phyloP scores from a whole-genome alignment of 2,329 filamentous ascomycete genomes.

The Chaetomium olivaceum region DNA sequence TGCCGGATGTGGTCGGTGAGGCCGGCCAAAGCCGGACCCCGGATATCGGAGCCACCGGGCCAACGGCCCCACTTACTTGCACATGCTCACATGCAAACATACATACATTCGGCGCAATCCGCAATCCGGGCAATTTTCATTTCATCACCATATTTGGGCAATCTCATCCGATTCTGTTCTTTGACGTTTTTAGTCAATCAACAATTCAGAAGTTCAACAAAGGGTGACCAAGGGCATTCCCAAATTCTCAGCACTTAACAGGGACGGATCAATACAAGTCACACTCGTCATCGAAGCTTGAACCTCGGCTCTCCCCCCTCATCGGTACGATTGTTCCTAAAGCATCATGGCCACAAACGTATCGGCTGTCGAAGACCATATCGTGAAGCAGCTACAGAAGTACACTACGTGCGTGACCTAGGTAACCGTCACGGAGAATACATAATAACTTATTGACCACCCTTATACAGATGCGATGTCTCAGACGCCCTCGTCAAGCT shows the following conservation, averaged over 20 bases:
- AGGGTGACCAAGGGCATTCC: neutral
- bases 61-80: conserved; percentile 15
- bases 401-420: conserved; percentile 39
- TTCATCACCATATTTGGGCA: neutral
- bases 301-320: too few relatives aligned
- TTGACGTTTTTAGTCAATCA: neutral
- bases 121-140: neutral
- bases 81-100: conserved; percentile 9
- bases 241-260: neutral
- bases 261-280: too few relatives aligned
- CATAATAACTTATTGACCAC: neutral
- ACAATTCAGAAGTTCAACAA: neutral
- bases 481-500: conserved; percentile 55
- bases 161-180: neutral
- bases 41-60: conserved; percentile 7
- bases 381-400: conserved; percentile 38
- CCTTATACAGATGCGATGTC: conserved; percentile 46
- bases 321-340: neutral
- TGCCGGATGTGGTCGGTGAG: neutral
- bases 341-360: conserved; percentile 23
- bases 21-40: conserved; percentile 1
- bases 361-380: conserved; percentile 33
- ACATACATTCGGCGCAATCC: neutral
- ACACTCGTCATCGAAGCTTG: conserved; percentile 10
- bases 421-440: neutral